phyloP scores from a whole-genome alignment of 2,329 filamentous ascomycete species.

The Stenocarpella maydis region DNA sequence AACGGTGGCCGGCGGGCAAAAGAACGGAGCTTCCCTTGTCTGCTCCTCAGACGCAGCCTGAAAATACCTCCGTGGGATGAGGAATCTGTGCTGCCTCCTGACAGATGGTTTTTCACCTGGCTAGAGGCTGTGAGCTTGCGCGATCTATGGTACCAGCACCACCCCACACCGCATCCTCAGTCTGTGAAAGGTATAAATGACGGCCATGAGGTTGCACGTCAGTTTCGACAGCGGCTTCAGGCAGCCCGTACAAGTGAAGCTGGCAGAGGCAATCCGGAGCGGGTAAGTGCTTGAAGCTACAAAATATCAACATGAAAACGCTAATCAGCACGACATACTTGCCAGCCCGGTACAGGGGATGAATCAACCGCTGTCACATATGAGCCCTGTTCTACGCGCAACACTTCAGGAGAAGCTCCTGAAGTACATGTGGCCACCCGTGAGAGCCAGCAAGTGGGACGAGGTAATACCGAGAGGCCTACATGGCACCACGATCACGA shows the following conservation, averaged over 20 bases:
- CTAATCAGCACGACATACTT: too few species aligned
- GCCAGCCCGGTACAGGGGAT: too few species aligned
- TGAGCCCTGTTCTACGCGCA: too few species aligned
- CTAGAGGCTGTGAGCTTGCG: not conserved
- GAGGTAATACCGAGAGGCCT: not conserved
- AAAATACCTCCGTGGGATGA: not conserved
- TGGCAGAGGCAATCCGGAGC: too few species aligned
- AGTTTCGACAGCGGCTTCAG: not conserved
- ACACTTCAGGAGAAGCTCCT: too few species aligned
- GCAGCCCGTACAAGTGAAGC: not conserved
- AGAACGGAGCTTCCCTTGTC: conserved; percentile 6
- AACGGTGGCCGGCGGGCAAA: not conserved
- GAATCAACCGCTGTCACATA: too few species aligned
- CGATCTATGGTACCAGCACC: not conserved
- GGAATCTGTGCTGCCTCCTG: not conserved
- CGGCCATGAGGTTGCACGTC: not conserved
- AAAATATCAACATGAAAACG: too few species aligned
- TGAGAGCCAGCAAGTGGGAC: too few species aligned
- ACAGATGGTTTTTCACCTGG: not conserved
- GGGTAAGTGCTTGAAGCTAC: too few species aligned
- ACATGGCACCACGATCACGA: too few species aligned
- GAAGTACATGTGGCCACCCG: too few species aligned
- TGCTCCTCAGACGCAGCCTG: not conserved
- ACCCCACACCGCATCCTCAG: not conserved
- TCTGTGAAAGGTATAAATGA: not conserved